These are phyloP conservation scores for Starmerella roubikii DNA, from an alignment of 805 yeast genomes.

Conservation along the genomic window DNA sequence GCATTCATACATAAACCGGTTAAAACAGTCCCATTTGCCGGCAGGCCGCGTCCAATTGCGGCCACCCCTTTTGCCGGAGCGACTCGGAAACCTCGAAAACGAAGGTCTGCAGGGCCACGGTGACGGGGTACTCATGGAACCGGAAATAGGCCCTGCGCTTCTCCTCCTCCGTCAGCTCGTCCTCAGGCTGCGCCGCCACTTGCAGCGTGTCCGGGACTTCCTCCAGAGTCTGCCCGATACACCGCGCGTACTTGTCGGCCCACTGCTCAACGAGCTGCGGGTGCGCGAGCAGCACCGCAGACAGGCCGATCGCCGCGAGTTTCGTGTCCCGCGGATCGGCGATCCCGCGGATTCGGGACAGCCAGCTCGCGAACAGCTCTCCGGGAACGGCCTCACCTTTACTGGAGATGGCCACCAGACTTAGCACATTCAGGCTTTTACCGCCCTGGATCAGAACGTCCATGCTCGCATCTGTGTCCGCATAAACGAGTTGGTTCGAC, in stretches of 20 bases:
- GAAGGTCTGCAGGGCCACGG: slow-evolving; percentile 35
- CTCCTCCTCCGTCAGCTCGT: slow-evolving; percentile 19
- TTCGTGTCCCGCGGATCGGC: slow-evolving; percentile 69
- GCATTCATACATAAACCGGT: too few relatives aligned
- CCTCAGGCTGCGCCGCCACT: slow-evolving; percentile 15
- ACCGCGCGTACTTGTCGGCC: slow-evolving; percentile 24
- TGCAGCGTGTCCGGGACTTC: slow-evolving; percentile 48
- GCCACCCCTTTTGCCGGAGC: slow-evolving; percentile 3
- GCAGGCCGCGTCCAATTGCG: not conserved
- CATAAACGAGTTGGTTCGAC: slow-evolving; percentile 1
- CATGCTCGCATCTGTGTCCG: slow-evolving; percentile 6
- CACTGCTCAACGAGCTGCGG: slow-evolving; percentile 9
- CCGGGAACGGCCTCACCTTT: slow-evolving; percentile 6
- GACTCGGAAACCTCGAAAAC: slow-evolving; percentile 24
- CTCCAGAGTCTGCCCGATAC: slow-evolving; percentile 49
- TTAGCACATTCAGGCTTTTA: slow-evolving; percentile 4
- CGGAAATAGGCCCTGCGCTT: slow-evolving; percentile 27
- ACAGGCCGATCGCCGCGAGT: slow-evolving; percentile 42
- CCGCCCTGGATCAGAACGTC: slow-evolving; percentile 8
- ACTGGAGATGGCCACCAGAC: slow-evolving; percentile 7
- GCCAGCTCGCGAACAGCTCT: slow-evolving; percentile 20
- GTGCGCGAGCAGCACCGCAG: slow-evolving; percentile 7
- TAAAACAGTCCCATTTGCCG: slow-evolving; percentile 1
- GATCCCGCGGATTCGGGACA: slow-evolving; percentile 34
- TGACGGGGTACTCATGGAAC: slow-evolving; percentile 40